phyloP scores from a whole-genome alignment of 129 eudicot species.

The Gnaphalium uliginosum region DNA sequence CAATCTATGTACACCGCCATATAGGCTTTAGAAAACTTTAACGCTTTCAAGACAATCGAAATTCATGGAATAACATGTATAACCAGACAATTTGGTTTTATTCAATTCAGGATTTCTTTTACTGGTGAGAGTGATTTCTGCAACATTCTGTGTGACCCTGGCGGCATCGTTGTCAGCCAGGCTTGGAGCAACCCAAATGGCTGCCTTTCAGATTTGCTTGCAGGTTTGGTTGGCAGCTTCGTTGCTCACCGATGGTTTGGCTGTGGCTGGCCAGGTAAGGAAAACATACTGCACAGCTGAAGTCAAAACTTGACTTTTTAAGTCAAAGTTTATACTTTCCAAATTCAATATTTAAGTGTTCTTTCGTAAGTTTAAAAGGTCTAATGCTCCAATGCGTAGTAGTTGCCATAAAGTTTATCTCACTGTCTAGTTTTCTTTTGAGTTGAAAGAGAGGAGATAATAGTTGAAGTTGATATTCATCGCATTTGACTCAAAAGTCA shows the following conservation, averaged over 20 bases:
- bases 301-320: slow-evolving; percentile 4
- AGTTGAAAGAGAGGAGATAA: too few species aligned
- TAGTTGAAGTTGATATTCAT: too few species aligned
- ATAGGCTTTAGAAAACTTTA: too few species aligned
- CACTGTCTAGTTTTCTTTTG: too few species aligned
- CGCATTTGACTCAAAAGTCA: too few species aligned
- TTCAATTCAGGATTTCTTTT: slow-evolving; percentile 45
- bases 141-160: slow-evolving; percentile 59
- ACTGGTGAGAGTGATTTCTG: slow-evolving; percentile 58
- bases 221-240: slow-evolving; percentile 69
- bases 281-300: neutral
- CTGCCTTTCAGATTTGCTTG: slow-evolving; percentile 66
- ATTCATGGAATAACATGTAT: neutral
- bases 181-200: slow-evolving; percentile 56
- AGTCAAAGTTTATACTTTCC: neutral
- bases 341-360: too few species aligned
- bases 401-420: too few species aligned
- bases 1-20: too few species aligned
- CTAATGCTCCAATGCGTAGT: too few species aligned
- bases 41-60: too few species aligned
- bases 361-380: too few species aligned
- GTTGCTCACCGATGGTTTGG: slow-evolving; percentile 61
- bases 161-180: slow-evolving; percentile 59
- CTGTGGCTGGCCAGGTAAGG: slow-evolving; percentile 66
- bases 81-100: neutral